These are phyloP conservation scores for Spizellomyces punctatus DNA, from an alignment of 192 early-diverging fungal genomes.

Conservation along the genomic window DNA sequence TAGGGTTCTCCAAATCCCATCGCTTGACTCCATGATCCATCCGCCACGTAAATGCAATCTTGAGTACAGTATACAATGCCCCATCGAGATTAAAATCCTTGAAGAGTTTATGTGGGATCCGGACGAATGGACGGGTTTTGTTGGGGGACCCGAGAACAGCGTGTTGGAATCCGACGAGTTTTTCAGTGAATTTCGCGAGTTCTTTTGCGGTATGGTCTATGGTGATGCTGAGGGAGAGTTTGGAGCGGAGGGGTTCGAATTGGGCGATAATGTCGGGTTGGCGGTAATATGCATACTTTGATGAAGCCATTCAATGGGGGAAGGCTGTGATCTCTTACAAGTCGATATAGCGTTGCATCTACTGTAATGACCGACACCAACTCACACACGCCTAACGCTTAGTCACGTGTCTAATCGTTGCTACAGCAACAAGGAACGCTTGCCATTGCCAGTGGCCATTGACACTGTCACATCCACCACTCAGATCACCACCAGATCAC, in stretches of 20 bases:
- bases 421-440: no score
- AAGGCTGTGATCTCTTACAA: no score
- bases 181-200: conserved; percentile 11
- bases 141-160: not conserved
- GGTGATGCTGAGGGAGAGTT: not conserved
- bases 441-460: no score
- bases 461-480: no score
- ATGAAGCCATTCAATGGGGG: no score
- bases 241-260: conserved; percentile 10
- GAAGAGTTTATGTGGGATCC: conserved; percentile 32
- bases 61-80: conserved; percentile 19
- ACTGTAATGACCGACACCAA: no score
- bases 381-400: no score
- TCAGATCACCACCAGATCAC: no score
- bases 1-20: conserved; percentile 27
- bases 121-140: conserved; percentile 7
- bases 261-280: conserved; percentile 3
- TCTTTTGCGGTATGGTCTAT: conserved; percentile 14
- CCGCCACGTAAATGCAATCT: conserved; percentile 10
- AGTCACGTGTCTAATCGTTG: no score
- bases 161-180: conserved; percentile 20
- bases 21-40: conserved; percentile 1
- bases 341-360: no score
- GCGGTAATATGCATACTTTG: not conserved
- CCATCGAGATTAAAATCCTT: conserved; percentile 25